Conservation (phyloP, 352 stramenopile genomes). For the Globisporangium lucens region DNA sequence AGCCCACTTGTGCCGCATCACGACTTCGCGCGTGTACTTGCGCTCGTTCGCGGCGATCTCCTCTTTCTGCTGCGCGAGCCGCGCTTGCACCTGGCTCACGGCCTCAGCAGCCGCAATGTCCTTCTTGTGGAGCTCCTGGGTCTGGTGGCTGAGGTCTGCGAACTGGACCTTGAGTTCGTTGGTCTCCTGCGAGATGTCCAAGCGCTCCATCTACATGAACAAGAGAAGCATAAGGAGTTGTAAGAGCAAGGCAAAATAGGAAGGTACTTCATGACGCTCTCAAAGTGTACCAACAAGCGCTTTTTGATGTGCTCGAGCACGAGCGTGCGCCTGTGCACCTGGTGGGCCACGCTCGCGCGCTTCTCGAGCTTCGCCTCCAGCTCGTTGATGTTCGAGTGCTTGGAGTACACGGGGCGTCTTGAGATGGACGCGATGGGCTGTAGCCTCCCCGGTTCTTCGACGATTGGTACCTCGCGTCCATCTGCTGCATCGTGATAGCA, state of each 20-base stretch:
- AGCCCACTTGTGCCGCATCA: conserved; percentile 72
- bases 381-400: conserved; percentile 81
- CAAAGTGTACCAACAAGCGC: conserved; percentile 36
- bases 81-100: conserved; percentile 66
- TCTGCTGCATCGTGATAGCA: background rate
- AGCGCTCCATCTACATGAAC: conserved; percentile 37
- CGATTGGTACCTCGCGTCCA: conserved; percentile 18
- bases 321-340: conserved; percentile 58
- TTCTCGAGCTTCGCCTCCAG: conserved; percentile 63
- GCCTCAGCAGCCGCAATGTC: conserved; percentile 69
- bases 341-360: conserved; percentile 49
- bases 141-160: conserved; percentile 55
- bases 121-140: conserved; percentile 74
- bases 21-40: conserved; percentile 65
- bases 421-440: conserved; percentile 77
- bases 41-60: conserved; percentile 60
- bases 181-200: conserved; percentile 44
- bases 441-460: conserved; percentile 51
- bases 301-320: conserved; percentile 84
- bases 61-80: conserved; percentile 61
- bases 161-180: conserved; percentile 67
- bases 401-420: conserved; percentile 75
- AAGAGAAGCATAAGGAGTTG: background rate
- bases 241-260: background rate
- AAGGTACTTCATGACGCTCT: background rate